Conservation (phyloP, 2,329 filamentous ascomycete genomes). For the Talaromyces marneffei region DNA sequence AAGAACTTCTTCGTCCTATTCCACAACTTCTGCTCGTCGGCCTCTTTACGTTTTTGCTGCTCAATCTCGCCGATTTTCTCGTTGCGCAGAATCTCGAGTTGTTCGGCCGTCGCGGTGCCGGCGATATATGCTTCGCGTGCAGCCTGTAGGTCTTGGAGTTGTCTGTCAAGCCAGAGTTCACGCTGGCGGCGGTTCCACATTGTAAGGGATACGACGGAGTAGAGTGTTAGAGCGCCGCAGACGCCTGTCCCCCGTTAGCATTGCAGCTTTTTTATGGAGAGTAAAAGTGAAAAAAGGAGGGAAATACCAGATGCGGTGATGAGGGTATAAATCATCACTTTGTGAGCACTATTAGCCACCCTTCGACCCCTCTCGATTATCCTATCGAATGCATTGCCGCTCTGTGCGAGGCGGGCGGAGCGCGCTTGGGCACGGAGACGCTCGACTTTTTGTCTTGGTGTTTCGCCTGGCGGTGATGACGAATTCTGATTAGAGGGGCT, state of each 20-base stretch:
- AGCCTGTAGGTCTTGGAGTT: constrained; percentile 38
- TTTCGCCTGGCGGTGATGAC: constrained; percentile 41
- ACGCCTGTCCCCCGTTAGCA: constrained; percentile 42
- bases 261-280: too few species aligned
- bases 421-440: constrained; percentile 62
- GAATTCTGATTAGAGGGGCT: neutral
- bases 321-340: constrained; percentile 53
- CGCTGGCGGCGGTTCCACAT: constrained; percentile 62
- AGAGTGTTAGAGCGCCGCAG: constrained; percentile 55
- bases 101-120: constrained; percentile 36
- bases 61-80: constrained; percentile 41
- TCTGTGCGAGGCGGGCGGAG: constrained; percentile 57
- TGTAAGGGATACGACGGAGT: constrained; percentile 61
- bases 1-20: constrained; percentile 35
- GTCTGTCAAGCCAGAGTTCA: constrained; percentile 54
- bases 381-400: constrained; percentile 52
- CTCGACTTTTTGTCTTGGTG: constrained; percentile 63
- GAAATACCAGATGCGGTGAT: constrained; percentile 56
- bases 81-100: constrained; percentile 41
- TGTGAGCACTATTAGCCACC: constrained; percentile 58
- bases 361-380: constrained; percentile 48
- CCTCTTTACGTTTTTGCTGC: constrained; percentile 35
- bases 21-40: constrained; percentile 34
- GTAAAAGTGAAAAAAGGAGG: neutral
- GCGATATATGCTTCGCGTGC: constrained; percentile 38